Evolutionary conservation across 495 filamentous ascomycete genomes (phyloP), one percentile per base, ranked within the genome.

Genomic region (Coniosporium apollinis): DNA sequence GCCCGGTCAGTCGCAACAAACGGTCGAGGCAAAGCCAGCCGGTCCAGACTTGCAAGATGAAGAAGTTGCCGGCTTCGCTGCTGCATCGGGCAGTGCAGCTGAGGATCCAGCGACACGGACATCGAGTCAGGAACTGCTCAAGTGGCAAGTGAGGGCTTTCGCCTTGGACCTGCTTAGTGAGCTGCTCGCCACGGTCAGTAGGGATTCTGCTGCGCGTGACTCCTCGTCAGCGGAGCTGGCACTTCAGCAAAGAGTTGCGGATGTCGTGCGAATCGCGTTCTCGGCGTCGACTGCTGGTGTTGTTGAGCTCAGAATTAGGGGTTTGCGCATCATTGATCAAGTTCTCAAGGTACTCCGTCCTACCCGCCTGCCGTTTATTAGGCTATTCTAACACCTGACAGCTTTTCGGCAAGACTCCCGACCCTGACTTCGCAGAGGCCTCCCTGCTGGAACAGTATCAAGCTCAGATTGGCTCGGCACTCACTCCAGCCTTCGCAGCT

Each of bases 371-470:
- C 4, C 25, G 4, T 4, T 19, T 7, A 21, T 3, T 13, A 30
- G 5, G 8, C 30, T 34, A 19, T 35, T 7, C 17, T 16, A 10
- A 26, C 20, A 19, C 5, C 22, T n/a, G n/a, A n/a, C 42, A 71
- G 61, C 84, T 96, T 65, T 99, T 99, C 60, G 89, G 91, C 32
- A 86, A 85, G 47, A 82, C 77, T 5, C 83, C 91, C 2, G 89
- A 97, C 57, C 89, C 91, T 0, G 89, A 96, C 49, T 96, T 97
- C 49, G 71, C 85, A 5, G 89, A 99, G 54, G 89, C 82, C 7
- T 83, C 89, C 50, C 64, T 99, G 9, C 70, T 99, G 0, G 89
- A 99, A 48, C 89, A 96, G 51, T 99, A 96, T 48, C 89, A 99
- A 54, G 89, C 89, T 11, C 89, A 99, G 52, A 94, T 96, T 47